phyloP scores from a whole-genome alignment of 1,284 basidiomycete genomes.

The Rhodotorula mucilaginosa region DNA sequence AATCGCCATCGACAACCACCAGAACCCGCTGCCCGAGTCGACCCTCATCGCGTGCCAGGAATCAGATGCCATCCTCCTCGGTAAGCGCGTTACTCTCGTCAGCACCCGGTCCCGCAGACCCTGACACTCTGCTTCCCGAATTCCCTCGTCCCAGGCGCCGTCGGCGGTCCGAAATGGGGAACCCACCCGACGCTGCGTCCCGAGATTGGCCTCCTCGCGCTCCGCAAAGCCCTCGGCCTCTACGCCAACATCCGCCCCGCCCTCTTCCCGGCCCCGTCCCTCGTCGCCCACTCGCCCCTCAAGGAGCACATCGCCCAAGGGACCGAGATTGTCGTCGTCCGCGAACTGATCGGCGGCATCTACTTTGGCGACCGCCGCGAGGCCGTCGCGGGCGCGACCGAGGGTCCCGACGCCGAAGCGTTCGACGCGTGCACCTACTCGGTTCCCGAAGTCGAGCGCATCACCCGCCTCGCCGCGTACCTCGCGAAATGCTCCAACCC shows the following conservation, averaged over 20 bases:
- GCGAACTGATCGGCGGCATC: constrained; percentile 68
- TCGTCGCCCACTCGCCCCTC: constrained; percentile 88
- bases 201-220: constrained; percentile 86
- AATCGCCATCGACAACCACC: constrained; percentile 81
- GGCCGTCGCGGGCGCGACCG: constrained; percentile 53
- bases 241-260: constrained; percentile 98
- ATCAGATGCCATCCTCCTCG: constrained; percentile 89
- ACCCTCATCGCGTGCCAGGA: constrained; percentile 83
- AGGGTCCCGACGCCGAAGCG: constrained; percentile 55
- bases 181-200: constrained; percentile 85
- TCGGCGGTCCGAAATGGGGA: constrained; percentile 99
- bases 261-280: constrained; percentile 86
- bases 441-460: constrained; percentile 84
- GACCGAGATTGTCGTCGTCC: constrained; percentile 82
- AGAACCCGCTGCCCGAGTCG: constrained; percentile 77
- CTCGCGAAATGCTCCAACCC: constrained; percentile 82
- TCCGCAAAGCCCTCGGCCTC: constrained; percentile 89
- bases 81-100: constrained; percentile 52
- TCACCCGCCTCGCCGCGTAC: constrained; percentile 91
- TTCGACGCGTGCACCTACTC: constrained; percentile 85
- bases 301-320: constrained; percentile 81
- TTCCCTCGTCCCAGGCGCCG: constrained; percentile 55
- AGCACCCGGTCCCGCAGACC: background rate
- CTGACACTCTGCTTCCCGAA: background rate
- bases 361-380: constrained; percentile 96